These are phyloP conservation scores for Cladosporium oxysporum DNA, from an alignment of 2,329 filamentous ascomycete species.

Conservation along the genomic window DNA sequence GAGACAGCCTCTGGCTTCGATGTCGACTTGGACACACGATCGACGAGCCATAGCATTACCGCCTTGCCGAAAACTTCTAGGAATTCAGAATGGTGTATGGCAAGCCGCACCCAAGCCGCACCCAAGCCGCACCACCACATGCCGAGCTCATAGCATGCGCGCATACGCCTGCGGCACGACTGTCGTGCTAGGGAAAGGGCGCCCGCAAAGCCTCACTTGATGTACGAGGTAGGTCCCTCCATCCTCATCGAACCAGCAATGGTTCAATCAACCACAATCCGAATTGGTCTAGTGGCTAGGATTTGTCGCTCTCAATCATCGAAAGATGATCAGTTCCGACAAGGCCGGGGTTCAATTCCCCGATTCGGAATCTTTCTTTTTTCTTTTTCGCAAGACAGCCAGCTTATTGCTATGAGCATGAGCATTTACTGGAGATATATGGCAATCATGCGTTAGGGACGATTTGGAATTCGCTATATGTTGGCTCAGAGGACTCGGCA, in stretches of 20 bases:
- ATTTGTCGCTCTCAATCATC: too few relatives aligned
- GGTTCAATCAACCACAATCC: conserved; percentile 1
- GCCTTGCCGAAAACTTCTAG: background rate
- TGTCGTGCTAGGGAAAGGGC: background rate
- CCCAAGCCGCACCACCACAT: background rate
- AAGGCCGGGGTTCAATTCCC: conserved; percentile 15
- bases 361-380: conserved; percentile 7
- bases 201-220: background rate
- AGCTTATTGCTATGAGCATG: too few relatives aligned
- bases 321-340: conserved; percentile 11
- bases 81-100: background rate
- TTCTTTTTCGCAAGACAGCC: background rate
- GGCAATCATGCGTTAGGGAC: background rate
- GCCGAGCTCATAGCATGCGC: too few relatives aligned
- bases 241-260: background rate
- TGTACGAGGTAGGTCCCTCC: background rate
- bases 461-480: background rate
- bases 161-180: too few relatives aligned
- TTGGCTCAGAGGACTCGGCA: background rate
- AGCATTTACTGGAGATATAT: background rate
- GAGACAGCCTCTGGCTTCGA: background rate
- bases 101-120: too few relatives aligned
- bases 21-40: background rate
- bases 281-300: conserved; percentile 15
- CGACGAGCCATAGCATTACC: background rate